These are phyloP conservation scores for Neonectria neomacrospora DNA, from an alignment of 2,329 filamentous ascomycete genomes.

Conservation along the genomic window DNA sequence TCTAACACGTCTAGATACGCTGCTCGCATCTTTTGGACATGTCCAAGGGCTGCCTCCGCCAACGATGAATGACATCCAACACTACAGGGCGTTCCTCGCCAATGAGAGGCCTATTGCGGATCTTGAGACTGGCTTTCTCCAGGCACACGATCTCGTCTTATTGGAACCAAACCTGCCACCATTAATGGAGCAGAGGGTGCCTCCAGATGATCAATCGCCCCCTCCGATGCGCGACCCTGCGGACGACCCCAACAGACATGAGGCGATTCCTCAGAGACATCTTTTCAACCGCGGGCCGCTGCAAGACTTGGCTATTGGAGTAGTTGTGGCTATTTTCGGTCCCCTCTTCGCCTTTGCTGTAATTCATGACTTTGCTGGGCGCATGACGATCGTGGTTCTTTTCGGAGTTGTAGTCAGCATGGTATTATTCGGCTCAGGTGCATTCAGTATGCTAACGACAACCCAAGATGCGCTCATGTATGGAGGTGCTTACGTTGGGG, in stretches of 20 bases:
- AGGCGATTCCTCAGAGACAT: not conserved
- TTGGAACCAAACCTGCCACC: slow-evolving; percentile 25
- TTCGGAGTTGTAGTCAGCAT: slow-evolving; percentile 58
- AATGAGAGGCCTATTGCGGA: slow-evolving; percentile 66
- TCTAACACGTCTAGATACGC: slow-evolving; percentile 59
- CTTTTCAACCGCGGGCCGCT: slow-evolving; percentile 9
- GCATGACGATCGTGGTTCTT: slow-evolving; percentile 67
- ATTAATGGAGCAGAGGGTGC: slow-evolving; percentile 15
- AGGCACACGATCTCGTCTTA: slow-evolving; percentile 61
- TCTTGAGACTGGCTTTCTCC: slow-evolving; percentile 69
- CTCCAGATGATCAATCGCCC: slow-evolving; percentile 25
- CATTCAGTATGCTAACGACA: slow-evolving; percentile 29
- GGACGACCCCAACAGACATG: not conserved
- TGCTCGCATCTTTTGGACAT: slow-evolving; percentile 67
- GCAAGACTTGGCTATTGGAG: slow-evolving; percentile 31
- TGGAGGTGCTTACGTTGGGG: slow-evolving; percentile 48
- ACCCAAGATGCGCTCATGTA: slow-evolving; percentile 40
- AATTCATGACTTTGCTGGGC: slow-evolving; percentile 65
- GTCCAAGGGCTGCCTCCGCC: slow-evolving; percentile 63
- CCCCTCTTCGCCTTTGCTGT: slow-evolving; percentile 69
- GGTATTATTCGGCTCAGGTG: slow-evolving; percentile 44
- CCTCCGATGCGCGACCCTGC: not conserved
- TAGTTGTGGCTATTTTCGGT: slow-evolving; percentile 56
- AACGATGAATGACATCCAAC: slow-evolving; percentile 57
- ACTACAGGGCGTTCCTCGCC: slow-evolving; percentile 65